Evolutionary conservation across 495 filamentous ascomycete species (phyloP), one percentile per base, ranked within the genome.

Genomic region (Penicillium soppii): DNA sequence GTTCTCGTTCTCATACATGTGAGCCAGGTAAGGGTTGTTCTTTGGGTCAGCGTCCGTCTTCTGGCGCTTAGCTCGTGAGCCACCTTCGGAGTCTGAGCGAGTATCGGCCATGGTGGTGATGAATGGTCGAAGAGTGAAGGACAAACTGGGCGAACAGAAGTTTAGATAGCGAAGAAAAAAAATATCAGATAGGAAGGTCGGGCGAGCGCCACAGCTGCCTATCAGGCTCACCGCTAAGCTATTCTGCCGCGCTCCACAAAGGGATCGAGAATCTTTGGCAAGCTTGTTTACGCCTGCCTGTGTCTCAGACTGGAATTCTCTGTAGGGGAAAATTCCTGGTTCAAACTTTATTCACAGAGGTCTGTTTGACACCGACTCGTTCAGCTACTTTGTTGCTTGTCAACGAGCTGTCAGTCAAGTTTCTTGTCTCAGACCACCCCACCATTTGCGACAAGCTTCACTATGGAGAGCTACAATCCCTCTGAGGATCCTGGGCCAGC

Each of bases 1-100:
- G 50, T 81, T 76, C 50, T 67, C 66, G 37, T 88, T 76, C 53
- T 66, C 66, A 67, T 91, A 87, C 82, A 88, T 88, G 63, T 99
- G 95, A 42, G 91, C 90, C 42, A 97, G 82, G 68, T 99, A 97
- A 2, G 88, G 88, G 61, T 97, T 97, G 47, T 73, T 62, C 52
- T 75, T 76, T 46, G 81, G 79, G 56, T 84, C 71, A 23, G 70
- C 75, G n/a, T 73, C 62, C 55, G 69, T 76, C 67, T 77, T 79
- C 52, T 71, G 76, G 43, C 77, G 73, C 61, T 80, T 80, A 25
- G 65, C 61, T 33, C 75, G 71, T 23, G 63, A 70, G 40, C 69
- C 65, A 44, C 71, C 71, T 39, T 74, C 64, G 25, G 65, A 58
- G 32, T 75, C 72, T 50, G 71, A 63, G 47, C 66, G 69, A 49